A percentile compares a stretch with the other conserved stretches of the same genome.
phyloP scores from a whole-genome alignment of 495 filamentous ascomycete species.

The Pyrenula massariospora region DNA sequence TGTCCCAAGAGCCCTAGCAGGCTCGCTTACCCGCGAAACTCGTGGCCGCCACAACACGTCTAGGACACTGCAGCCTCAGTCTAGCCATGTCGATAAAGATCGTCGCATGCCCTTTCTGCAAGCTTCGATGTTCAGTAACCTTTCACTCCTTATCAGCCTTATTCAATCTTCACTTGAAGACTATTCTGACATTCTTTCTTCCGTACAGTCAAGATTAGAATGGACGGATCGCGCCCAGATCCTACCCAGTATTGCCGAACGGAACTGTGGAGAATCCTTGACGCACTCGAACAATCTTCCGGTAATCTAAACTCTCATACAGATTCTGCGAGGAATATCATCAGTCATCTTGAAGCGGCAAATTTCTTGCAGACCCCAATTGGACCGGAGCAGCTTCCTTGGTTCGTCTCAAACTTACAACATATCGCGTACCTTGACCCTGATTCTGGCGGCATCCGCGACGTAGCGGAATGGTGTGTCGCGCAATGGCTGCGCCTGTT shows the following conservation, averaged over 20 bases:
- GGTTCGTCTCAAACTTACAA: slow-evolving; percentile 34
- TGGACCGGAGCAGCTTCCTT: slow-evolving; percentile 25
- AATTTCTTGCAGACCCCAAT: slow-evolving; percentile 22
- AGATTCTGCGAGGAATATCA: slow-evolving; percentile 19
- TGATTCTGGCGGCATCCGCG: slow-evolving; percentile 29
- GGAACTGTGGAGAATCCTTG: slow-evolving; percentile 5
- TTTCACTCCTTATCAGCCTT: not conserved
- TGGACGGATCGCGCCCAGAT: slow-evolving; percentile 1
- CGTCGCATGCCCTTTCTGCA: not conserved
- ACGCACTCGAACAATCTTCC: slow-evolving; percentile 12
- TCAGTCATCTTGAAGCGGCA: slow-evolving; percentile 19
- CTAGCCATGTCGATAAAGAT: not conserved
- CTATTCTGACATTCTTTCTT: slow-evolving; percentile 7
- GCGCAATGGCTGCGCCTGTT: slow-evolving; percentile 30
- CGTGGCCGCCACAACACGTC: not conserved
- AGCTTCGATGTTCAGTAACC: not conserved
- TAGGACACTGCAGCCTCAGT: not conserved
- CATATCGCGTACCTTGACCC: slow-evolving; percentile 33
- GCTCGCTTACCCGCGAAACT: not conserved
- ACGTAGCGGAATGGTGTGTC: slow-evolving; percentile 35
- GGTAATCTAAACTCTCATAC: slow-evolving; percentile 19
- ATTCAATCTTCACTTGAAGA: not conserved
- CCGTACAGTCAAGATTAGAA: slow-evolving; percentile 6
- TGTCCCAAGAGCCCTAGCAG: not conserved
- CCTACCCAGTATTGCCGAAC: not conserved